Evolutionary conservation across 768 basidiomycete genomes (phyloP).

Genomic region (Suillus sp.): DNA sequence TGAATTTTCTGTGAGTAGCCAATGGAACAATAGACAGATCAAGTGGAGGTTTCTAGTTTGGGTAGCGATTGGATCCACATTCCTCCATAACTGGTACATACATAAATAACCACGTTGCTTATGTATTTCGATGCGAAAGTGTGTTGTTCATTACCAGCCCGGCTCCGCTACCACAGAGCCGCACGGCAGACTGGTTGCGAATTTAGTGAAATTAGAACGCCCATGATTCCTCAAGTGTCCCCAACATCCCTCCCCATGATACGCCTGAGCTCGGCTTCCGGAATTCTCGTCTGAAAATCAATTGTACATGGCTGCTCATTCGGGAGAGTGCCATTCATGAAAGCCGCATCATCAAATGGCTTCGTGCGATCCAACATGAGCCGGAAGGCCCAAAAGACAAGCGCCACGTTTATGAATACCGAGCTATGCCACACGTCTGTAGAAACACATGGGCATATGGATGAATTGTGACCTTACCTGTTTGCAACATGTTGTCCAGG

Average conservation of each 20-base stretch:
- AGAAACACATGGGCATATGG: neutral
- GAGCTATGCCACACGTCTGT: neutral
- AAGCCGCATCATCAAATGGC: slow-evolving; percentile 57
- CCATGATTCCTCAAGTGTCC: neutral
- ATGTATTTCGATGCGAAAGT: neutral
- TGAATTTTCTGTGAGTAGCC: no score
- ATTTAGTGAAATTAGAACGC: neutral
- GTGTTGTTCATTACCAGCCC: neutral
- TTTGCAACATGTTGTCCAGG: slow-evolving; percentile 11
- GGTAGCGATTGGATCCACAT: no score
- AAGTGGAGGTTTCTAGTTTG: no score
- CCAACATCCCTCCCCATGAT: slow-evolving; percentile 4
- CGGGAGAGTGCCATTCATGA: slow-evolving; percentile 34
- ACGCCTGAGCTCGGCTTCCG: slow-evolving; percentile 2
- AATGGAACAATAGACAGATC: no score
- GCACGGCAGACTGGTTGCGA: neutral
- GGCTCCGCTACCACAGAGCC: neutral
- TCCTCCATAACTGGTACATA: no score
- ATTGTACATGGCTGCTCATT: slow-evolving; percentile 52
- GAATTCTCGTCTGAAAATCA: slow-evolving; percentile 48
- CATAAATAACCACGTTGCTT: neutral
- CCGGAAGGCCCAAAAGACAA: slow-evolving; percentile 8
- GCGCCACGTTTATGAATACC: neutral
- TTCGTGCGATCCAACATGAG: slow-evolving; percentile 40
- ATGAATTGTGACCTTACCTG: neutral